These are phyloP conservation scores for Clonostachys rhizophaga DNA, from an alignment of 2,329 filamentous ascomycete species.

Conservation along the genomic window DNA sequence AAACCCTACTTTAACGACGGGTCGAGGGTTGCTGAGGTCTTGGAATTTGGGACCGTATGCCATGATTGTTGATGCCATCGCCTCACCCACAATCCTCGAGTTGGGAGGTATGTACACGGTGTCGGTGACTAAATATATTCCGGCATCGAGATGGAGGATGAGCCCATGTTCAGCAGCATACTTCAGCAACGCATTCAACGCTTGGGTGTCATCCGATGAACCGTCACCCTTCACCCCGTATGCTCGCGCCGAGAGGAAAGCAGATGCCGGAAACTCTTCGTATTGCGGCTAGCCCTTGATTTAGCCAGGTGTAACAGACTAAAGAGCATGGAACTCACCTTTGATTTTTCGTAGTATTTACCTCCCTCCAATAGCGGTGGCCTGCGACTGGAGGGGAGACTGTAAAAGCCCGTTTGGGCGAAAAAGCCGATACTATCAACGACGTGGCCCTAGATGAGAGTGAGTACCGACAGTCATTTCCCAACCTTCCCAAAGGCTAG, in stretches of 20 bases:
- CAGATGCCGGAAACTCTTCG: conserved; percentile 46
- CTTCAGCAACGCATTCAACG: conserved; percentile 77
- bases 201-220: conserved; percentile 75
- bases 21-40: conserved; percentile 51
- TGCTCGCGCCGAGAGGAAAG: conserved; percentile 68
- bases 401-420: conserved; percentile 13
- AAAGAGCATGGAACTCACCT: conserved; percentile 21
- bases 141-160: conserved; percentile 57
- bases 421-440: conserved; percentile 11
- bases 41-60: conserved; percentile 52
- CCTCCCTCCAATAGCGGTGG: conserved; percentile 42
- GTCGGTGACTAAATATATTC: conserved; percentile 53
- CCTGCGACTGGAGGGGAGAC: conserved; percentile 8
- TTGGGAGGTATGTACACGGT: conserved; percentile 45
- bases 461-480: background rate
- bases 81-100: conserved; percentile 56
- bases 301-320: background rate
- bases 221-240: conserved; percentile 68
- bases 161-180: conserved; percentile 42
- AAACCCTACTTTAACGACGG: conserved; percentile 62
- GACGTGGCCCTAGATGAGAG: conserved; percentile 16
- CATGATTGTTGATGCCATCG: conserved; percentile 45
- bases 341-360: conserved; percentile 67
- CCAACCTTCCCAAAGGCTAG: background rate
- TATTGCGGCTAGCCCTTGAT: conserved; percentile 57